phyloP scores from a whole-genome alignment of 371 early-diverging fungal species.

The Mortierella sp. region DNA sequence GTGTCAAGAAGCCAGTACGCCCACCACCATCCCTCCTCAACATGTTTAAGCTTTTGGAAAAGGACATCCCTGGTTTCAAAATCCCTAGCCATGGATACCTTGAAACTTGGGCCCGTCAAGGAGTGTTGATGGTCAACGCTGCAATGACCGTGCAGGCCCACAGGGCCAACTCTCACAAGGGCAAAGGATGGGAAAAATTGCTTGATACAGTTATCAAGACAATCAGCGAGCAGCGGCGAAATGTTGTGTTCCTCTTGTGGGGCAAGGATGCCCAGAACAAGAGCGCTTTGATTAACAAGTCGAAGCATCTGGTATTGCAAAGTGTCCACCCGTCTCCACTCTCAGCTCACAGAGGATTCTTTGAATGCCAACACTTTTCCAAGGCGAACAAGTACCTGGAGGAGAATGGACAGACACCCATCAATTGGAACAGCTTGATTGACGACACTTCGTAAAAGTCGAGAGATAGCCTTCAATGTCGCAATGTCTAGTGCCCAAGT shows the following conservation, averaged over 20 bases:
- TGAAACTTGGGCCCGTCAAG: slow-evolving; percentile 88
- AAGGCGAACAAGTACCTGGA: slow-evolving; percentile 93
- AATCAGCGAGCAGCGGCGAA: slow-evolving; percentile 68
- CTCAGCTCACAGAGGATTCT: slow-evolving; percentile 90
- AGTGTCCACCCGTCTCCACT: slow-evolving; percentile 97
- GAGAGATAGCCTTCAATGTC: too few relatives aligned
- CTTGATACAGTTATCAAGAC: slow-evolving; percentile 85
- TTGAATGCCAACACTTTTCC: slow-evolving; percentile 91
- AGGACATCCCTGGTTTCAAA: slow-evolving; percentile 74
- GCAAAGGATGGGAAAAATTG: slow-evolving; percentile 91
- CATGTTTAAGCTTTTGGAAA: slow-evolving; percentile 89
- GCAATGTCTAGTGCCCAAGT: too few relatives aligned
- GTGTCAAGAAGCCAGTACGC: slow-evolving; percentile 80
- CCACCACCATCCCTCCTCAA: slow-evolving; percentile 94
- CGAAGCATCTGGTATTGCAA: slow-evolving; percentile 86
- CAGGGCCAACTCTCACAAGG: slow-evolving; percentile 89
- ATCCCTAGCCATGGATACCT: slow-evolving; percentile 76
- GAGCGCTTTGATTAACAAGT: slow-evolving; percentile 67
- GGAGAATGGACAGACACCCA: slow-evolving; percentile 65
- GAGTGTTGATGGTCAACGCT: slow-evolving; percentile 96
- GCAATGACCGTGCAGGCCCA: slow-evolving; percentile 90
- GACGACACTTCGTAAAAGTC: slow-evolving; percentile 24
- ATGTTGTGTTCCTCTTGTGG: slow-evolving; percentile 98
- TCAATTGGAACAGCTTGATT: slow-evolving; percentile 80
- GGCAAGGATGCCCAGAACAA: slow-evolving; percentile 91